phyloP scores from a whole-genome alignment of 192 early-diverging fungal species.

The Podila epicladia region DNA sequence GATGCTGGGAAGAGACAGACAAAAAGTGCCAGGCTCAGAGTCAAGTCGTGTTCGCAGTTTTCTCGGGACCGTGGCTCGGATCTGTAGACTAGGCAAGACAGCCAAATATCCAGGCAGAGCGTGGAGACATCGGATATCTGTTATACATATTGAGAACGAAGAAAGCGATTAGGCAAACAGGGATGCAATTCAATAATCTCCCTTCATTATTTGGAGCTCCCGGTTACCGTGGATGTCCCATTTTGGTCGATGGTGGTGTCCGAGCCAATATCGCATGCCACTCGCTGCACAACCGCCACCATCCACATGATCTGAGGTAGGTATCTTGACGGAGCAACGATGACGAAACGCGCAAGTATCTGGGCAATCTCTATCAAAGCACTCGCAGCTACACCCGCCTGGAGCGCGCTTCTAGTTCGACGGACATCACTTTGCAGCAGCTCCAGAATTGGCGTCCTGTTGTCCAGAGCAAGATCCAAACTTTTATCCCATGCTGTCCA shows the following conservation, averaged over 20 bases:
- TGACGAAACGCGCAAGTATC: neutral
- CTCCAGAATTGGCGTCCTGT: neutral
- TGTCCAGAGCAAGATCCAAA: neutral
- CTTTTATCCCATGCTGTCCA: neutral
- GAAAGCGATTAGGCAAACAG: neutral
- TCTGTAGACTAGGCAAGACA: conserved; percentile 8
- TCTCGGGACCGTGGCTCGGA: neutral
- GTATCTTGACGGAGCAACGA: neutral
- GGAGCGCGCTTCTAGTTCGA: neutral
- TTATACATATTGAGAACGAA: neutral
- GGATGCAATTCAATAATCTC: neutral
- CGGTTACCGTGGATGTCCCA: too few species aligned
- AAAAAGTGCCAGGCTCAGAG: neutral
- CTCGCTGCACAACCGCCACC: neutral
- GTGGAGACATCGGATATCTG: neutral
- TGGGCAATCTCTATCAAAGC: neutral
- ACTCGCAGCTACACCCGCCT: neutral
- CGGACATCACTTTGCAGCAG: neutral
- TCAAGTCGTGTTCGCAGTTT: neutral
- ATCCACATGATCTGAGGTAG: neutral
- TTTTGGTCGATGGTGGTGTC: neutral
- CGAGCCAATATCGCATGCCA: neutral
- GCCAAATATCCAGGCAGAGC: conserved; percentile 23
- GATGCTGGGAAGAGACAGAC: neutral
- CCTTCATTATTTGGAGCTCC: neutral